Evolutionary conservation across 305 asterid species (phyloP).

Genomic region (Fraxinus sp.): DNA sequence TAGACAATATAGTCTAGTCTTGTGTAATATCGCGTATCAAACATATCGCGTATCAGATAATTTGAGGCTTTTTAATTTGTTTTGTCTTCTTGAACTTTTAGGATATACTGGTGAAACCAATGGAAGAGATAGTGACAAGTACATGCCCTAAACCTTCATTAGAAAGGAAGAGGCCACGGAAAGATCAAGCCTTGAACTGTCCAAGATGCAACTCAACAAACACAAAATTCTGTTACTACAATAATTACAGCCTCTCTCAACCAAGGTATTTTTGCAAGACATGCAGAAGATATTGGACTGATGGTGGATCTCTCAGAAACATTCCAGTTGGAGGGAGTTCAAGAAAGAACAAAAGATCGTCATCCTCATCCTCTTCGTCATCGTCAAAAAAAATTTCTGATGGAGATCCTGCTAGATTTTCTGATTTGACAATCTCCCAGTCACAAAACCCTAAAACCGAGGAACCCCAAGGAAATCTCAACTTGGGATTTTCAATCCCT

Average conservation of each 20-base stretch:
- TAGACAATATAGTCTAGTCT: not conserved
- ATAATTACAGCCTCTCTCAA: slow-evolving; percentile 76
- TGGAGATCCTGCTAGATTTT: not conserved
- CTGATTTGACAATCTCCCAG: slow-evolving; percentile 16
- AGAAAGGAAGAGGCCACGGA: slow-evolving; percentile 64
- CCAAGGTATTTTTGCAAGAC: slow-evolving; percentile 84
- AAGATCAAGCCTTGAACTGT: slow-evolving; percentile 59
- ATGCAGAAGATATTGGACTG: slow-evolving; percentile 84
- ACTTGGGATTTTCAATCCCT: slow-evolving; percentile 43
- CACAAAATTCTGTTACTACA: slow-evolving; percentile 84
- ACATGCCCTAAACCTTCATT: slow-evolving; percentile 8
- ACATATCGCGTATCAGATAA: no score
- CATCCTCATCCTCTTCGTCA: not conserved
- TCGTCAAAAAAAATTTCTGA: slow-evolving; percentile 33
- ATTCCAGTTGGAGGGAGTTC: slow-evolving; percentile 89
- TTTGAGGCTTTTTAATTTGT: no score
- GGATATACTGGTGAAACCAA: slow-evolving; percentile 49
- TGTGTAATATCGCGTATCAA: not conserved
- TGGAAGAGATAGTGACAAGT: slow-evolving; percentile 48
- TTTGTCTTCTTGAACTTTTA: slow-evolving; percentile 9
- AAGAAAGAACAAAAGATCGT: slow-evolving; percentile 57
- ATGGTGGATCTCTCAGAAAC: slow-evolving; percentile 71
- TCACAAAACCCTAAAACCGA: slow-evolving; percentile 56
- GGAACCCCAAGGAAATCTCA: slow-evolving; percentile 48
- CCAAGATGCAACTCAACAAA: slow-evolving; percentile 81